Base-by-base conservation (phyloP, 2,329 filamentous ascomycete species). In the Apiospora hydei region DNA sequence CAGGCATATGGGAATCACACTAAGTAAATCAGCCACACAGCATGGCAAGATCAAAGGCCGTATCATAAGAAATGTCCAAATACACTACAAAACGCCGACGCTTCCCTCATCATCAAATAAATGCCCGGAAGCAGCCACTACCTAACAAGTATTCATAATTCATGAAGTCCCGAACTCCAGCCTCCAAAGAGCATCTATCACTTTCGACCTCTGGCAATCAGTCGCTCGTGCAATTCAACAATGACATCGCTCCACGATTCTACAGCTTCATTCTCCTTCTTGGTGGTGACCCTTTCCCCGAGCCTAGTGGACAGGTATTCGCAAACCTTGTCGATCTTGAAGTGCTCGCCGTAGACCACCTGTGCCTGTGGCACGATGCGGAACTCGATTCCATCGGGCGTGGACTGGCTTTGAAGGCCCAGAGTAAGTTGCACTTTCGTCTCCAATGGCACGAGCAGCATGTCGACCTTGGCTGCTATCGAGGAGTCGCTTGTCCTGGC, bases 331-430 rank as follows among this genome's bases (percentile, higher is more conserved):
- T 85, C 88, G 75, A 91, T 89, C 75, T 94, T 93, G 80, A 95
- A 95, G 73, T 88, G 87, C 82, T 96, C 93, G 0, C 94, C 94
- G 79, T 96, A 96, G 2, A 94, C 84, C 0, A 95, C 89, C 70
- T 85, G 86, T 0, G 90, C 92, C 30, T 83, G 84, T 1, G 87
- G 85, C 7, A 82, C 82, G 34, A 93, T 83, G 18, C 81, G 80
- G 47, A 94, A 85, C 0, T 88, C 85, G 14, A 92, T 82, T 4
- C 87, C 85, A n/a, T 85, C 83, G 0, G 83, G 82, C 0, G 82
- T 82, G 68, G 82, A 84, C 13, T 82, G 81, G 2, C 87, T 83
- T 0, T 82, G 83, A 34, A 96, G 80, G 21, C 86, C 85, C 71
- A 96, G 85, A 0, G 80, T 82, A 0, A 93, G 85, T 75, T 91